Conservation (phyloP, 768 basidiomycete genomes). For the Suillus decipiens region DNA sequence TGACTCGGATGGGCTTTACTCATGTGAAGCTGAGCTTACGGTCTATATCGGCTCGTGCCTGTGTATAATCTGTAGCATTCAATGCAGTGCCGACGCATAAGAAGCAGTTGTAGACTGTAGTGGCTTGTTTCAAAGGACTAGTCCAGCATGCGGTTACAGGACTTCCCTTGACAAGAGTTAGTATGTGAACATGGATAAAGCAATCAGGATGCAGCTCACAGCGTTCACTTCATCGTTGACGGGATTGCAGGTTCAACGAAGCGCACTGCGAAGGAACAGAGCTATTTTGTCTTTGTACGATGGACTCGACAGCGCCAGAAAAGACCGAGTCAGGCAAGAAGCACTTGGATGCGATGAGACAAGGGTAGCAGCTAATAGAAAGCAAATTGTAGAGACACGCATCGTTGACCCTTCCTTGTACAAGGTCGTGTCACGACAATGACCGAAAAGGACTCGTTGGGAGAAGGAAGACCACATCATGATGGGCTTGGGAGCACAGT, state of each 20-base stretch:
- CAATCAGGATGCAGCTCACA: slow-evolving; percentile 19
- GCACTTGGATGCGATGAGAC: slow-evolving; percentile 9
- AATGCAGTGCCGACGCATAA: slow-evolving; percentile 36
- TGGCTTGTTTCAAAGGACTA: slow-evolving; percentile 39
- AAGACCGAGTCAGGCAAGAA: slow-evolving; percentile 9
- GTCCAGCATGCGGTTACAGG: slow-evolving; percentile 40
- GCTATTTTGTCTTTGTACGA: slow-evolving; percentile 20
- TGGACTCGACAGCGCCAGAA: slow-evolving; percentile 6
- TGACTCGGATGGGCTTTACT: not conserved
- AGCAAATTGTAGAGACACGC: slow-evolving; percentile 9
- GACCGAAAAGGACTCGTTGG: not conserved
- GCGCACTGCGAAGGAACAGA: slow-evolving; percentile 26
- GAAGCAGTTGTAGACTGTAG: slow-evolving; percentile 46
- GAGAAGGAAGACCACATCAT: too few relatives aligned
- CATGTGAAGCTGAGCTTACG: slow-evolving; percentile 26
- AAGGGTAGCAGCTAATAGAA: slow-evolving; percentile 14
- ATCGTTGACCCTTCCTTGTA: too few relatives aligned
- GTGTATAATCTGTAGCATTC: slow-evolving; percentile 29
- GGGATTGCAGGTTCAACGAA: slow-evolving; percentile 23
- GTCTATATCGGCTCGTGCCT: slow-evolving; percentile 35
- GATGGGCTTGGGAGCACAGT: too few relatives aligned
- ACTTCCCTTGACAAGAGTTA: slow-evolving; percentile 24
- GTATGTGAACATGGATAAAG: slow-evolving; percentile 8
- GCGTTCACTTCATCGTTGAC: slow-evolving; percentile 25
- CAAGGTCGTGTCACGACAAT: not conserved